Base-by-base conservation (phyloP, 768 basidiomycete genomes). In the Omphalotus guepiniiformis region DNA sequence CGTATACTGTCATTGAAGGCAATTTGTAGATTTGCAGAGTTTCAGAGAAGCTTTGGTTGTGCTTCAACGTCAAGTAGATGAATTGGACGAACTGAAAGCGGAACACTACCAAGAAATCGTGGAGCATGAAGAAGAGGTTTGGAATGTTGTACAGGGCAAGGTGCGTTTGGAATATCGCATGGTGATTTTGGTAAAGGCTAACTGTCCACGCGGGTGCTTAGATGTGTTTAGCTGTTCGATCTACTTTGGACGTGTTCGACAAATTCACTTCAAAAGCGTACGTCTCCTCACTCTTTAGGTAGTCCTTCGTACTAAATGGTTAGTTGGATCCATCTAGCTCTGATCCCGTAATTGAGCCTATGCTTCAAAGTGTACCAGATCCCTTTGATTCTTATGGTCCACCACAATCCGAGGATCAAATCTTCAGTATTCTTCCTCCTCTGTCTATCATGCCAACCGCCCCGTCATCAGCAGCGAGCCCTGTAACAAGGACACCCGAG, bases 91-190 rank as follows among this genome's bases (percentile, higher is more conserved):
- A 45, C 70, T 97, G 47, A 95, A 94, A 60, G 78, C 72, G 6
- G 73, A 78, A 6, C 92, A 97, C 67, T 94, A 97, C 58, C 79
- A 85, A 53, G 85, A 92, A 56, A 92, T 95, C 44, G 68, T 93
- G 41, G 88, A 90, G 49, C 93, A 93, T 55, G 93, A 96, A 67
- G 91, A 94, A 55, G 85, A 95, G 63, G 86, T 92, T n/a, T 97
- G 94, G 94, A 83, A 93, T 56, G 79, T 82, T 12, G 90, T 95
- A 5, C 83, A 94, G 61, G 80, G 75, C 53, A 95, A 94, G 73
- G 87, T 88, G 54, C 27, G 63, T 54, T n/a, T 25, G 42, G 30
- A 29, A 12, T 47, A 18, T 29, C 21, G 42, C n/a, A 15, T 36
- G 25, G 49, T 51, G 29, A 51, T 40, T 51, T 44, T 51, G 52